Evolutionary conservation across 1,139 yeast genomes (phyloP), one percentile per base, ranked within the genome.

Genomic region (Pichia sp.): DNA sequence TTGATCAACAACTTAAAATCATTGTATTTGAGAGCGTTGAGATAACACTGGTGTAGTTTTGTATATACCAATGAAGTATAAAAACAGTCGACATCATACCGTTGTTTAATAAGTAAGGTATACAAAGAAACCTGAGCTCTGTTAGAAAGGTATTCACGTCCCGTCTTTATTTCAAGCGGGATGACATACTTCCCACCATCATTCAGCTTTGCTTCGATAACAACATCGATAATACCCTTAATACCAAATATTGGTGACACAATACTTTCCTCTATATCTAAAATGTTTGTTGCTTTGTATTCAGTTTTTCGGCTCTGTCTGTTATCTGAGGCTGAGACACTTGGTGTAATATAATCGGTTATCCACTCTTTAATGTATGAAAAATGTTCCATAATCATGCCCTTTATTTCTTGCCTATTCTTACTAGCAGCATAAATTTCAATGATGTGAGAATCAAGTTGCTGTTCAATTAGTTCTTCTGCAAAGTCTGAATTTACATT

Each of bases 231-330:
- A 64, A 85, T 81, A 1, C 99, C 99, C 61, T 89, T 84, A n/a
- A 95, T 71, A 0, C 99, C 99, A 73, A 79, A 90, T 65, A 81
- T 79, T 0, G 97, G 97, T 0, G 97, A 89, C 89, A 95, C 85
- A 23, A 93, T 84, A 62, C 85, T 88, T 65, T 93, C 98, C 68
- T 93, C 99, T 19, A 89, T 81, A 66, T 89, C 96, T 44, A 90
- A 72, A 5, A 90, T 80, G 54, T 85, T 82, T 13, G 80, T 76
- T 1, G 86, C 83, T 0, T 86, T 74, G 62, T 83, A 76, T 41
- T 70, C 68, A 1, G 79, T 70, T 8, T 60, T 60, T 11, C 67
- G 68, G 13, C 49, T 54, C 15, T 58, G 10, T 60, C 47, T 40
- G 10, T 10, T 6, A 0, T 69, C 65, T 31, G 67, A 62, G 15